Conservation (phyloP, 805 yeast species). For the Saccharomyces jurei region DNA sequence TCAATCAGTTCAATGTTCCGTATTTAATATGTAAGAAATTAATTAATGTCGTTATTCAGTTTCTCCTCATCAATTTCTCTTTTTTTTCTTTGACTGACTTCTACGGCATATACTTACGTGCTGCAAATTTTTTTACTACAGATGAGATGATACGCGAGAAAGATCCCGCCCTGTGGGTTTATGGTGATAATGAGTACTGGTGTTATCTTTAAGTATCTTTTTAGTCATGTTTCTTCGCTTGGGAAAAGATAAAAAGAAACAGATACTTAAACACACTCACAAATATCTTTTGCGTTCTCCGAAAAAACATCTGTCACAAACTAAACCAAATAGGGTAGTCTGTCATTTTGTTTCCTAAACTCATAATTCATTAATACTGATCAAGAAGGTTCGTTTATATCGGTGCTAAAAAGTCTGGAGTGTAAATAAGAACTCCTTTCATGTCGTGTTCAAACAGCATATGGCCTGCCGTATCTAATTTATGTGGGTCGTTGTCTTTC, state of each 20-base stretch:
- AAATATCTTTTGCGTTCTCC: not conserved
- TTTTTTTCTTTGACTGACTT: not conserved
- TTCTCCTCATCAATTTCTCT: not conserved
- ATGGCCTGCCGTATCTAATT: constrained; percentile 27
- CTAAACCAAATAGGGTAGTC: not conserved
- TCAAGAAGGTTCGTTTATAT: not conserved
- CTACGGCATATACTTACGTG: not conserved
- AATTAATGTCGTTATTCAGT: not conserved
- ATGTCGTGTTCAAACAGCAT: constrained; percentile 8
- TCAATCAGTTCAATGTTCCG: not conserved
- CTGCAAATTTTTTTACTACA: not conserved
- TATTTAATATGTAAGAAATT: not conserved
- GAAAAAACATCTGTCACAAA: not conserved
- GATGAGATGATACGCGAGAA: not conserved
- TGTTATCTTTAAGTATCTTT: not conserved
- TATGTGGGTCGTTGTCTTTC: constrained; percentile 40
- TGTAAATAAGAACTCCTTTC: not conserved
- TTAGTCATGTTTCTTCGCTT: not conserved
- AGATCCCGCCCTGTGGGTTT: not conserved
- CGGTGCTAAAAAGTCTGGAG: not conserved
- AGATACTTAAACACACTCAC: not conserved
- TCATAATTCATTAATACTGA: not conserved
- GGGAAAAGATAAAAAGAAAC: not conserved
- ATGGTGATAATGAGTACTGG: not conserved
- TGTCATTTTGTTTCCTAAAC: not conserved